phyloP scores from a whole-genome alignment of 257 asterid genomes.

The Fraxinus excelsior region DNA sequence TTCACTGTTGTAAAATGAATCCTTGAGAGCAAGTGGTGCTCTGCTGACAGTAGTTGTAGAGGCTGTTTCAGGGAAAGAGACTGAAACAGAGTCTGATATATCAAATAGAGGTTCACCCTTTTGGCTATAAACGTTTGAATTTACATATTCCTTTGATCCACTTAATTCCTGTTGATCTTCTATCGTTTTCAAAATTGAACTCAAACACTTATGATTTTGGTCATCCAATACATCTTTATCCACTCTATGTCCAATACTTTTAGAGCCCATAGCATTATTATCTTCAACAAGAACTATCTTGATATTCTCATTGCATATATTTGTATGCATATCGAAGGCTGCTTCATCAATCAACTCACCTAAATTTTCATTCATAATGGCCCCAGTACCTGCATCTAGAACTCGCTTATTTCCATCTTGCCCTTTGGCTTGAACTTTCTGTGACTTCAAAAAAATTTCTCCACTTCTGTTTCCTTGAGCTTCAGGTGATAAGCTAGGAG shows the following conservation, averaged over 20 bases:
- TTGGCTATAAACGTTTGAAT: constrained; percentile 20
- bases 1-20: constrained; percentile 22
- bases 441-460: constrained; percentile 33
- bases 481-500: constrained; percentile 37
- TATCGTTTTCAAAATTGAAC: constrained; percentile 15
- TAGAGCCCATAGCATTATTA: constrained; percentile 22
- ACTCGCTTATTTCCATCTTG: constrained; percentile 35
- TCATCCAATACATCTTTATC: constrained; percentile 22
- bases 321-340: constrained; percentile 12
- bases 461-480: constrained; percentile 29
- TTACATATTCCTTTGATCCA: constrained; percentile 7
- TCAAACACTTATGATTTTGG: constrained; percentile 24
- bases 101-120: constrained; percentile 25
- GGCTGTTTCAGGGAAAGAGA: constrained; percentile 16
- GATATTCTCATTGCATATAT: constrained; percentile 20
- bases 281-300: constrained; percentile 30
- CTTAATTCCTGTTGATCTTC: constrained; percentile 26
- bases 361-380: constrained; percentile 16
- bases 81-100: constrained; percentile 18
- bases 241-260: constrained; percentile 14
- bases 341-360: constrained; percentile 22
- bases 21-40: constrained; percentile 48
- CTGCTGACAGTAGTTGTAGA: constrained; percentile 30
- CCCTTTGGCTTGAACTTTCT: constrained; percentile 32
- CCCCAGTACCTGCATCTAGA: constrained; percentile 21